These are phyloP conservation scores for Henningerozyma blattae DNA, from an alignment of 805 yeast genomes.

Conservation along the genomic window DNA sequence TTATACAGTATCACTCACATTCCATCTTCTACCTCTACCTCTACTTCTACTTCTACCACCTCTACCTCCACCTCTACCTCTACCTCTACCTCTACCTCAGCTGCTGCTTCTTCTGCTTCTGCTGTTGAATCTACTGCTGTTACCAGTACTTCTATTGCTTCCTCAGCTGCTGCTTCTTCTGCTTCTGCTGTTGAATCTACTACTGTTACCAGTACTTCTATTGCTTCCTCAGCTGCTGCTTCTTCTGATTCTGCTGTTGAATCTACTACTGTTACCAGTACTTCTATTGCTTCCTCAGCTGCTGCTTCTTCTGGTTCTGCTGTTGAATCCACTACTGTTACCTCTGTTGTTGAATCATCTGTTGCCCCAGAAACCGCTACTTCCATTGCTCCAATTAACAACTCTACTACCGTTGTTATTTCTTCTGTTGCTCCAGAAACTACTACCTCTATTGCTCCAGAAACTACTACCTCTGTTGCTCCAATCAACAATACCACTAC, in stretches of 20 bases:
- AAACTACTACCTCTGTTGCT: not conserved
- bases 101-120: constrained; percentile 2
- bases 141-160: constrained; percentile 1
- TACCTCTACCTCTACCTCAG: constrained; percentile 5
- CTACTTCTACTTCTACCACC: constrained; percentile 5
- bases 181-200: constrained; percentile 5
- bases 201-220: constrained; percentile 4
- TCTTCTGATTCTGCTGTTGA: constrained; percentile 1
- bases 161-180: constrained; percentile 6
- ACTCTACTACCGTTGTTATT: not conserved
- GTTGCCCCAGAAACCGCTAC: not conserved
- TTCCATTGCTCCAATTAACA: not conserved
- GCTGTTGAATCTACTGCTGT: constrained; percentile 4
- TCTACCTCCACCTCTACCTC: constrained; percentile 5
- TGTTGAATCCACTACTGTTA: not conserved
- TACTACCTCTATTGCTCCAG: not conserved
- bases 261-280: not conserved
- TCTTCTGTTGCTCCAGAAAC: too few relatives aligned
- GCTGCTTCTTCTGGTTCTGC: constrained; percentile 1
- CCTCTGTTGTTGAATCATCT: not conserved
- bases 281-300: not conserved
- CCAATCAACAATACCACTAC: constrained; percentile 1
- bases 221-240: constrained; percentile 4
- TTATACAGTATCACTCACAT: constrained; percentile 2
- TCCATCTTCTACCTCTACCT: constrained; percentile 3